phyloP scores from a whole-genome alignment of 2,329 filamentous ascomycete genomes.

The Colletotrichum noveboracense region DNA sequence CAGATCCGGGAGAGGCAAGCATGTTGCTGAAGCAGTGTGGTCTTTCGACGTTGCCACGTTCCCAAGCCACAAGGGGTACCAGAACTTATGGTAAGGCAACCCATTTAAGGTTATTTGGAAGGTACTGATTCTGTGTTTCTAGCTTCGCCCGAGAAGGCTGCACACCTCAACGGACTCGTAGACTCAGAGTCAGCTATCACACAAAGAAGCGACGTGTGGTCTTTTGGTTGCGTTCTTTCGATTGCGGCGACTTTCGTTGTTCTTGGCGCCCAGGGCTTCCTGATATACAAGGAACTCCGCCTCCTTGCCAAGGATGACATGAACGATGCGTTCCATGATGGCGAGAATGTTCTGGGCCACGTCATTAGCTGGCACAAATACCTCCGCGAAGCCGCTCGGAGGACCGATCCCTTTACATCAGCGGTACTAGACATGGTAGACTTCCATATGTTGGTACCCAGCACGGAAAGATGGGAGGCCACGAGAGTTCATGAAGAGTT shows the following conservation, averaged over 20 bases:
- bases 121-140: too few species aligned
- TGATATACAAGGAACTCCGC: neutral
- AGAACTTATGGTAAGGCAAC: constrained; percentile 35
- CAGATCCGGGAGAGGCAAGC: constrained; percentile 39
- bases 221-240: constrained; percentile 42
- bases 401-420: constrained; percentile 24
- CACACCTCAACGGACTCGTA: neutral
- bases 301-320: neutral
- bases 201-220: constrained; percentile 45
- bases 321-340: neutral
- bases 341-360: neutral
- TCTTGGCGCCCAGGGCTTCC: constrained; percentile 26
- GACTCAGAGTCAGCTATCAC: constrained; percentile 14
- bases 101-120: too few species aligned
- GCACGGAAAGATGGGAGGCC: neutral
- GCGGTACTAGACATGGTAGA: constrained; percentile 31
- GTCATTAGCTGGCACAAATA: neutral
- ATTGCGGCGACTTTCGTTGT: constrained; percentile 41
- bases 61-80: constrained; percentile 30
- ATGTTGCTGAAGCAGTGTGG: neutral
- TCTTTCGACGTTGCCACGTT: neutral
- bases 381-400: constrained; percentile 1
- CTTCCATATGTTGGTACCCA: constrained; percentile 23
- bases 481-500: neutral
- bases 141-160: neutral